Conservation (phyloP, 2,329 filamentous ascomycete genomes). For the Ophiostoma sp. region DNA sequence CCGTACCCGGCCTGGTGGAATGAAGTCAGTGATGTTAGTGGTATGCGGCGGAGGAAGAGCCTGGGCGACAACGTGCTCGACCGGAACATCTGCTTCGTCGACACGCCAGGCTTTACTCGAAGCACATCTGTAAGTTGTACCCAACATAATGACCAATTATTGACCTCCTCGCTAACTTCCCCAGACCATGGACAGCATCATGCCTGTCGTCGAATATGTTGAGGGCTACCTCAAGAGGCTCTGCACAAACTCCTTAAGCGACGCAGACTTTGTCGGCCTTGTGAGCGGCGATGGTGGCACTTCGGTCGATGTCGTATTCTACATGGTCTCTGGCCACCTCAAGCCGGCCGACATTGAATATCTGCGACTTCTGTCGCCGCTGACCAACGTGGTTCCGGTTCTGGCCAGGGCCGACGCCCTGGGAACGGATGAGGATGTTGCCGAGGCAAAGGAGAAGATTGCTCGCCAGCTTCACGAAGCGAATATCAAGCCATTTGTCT, state of each 20-base stretch:
- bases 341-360: conserved; percentile 68
- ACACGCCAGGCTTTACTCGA: conserved; percentile 67
- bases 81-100: conserved; percentile 90
- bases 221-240: conserved; percentile 67
- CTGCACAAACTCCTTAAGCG: conserved; percentile 63
- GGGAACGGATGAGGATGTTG: conserved; percentile 53
- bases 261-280: conserved; percentile 73
- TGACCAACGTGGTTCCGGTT: conserved; percentile 84
- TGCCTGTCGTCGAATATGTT: conserved; percentile 68
- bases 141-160: not conserved
- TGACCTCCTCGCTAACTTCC: conserved; percentile 27
- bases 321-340: conserved; percentile 68
- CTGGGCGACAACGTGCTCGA: conserved; percentile 77
- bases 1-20: conserved; percentile 90
- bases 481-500: conserved; percentile 66
- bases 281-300: conserved; percentile 79
- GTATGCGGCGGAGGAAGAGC: conserved; percentile 66
- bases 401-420: conserved; percentile 75
- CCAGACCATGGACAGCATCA: conserved; percentile 57
- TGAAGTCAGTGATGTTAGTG: conserved; percentile 65
- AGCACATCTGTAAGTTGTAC: conserved; percentile 51
- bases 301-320: conserved; percentile 82
- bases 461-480: conserved; percentile 56
- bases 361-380: conserved; percentile 65
- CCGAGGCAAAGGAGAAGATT: conserved; percentile 60